Evolutionary conservation across 192 early-diverging fungal genomes (phyloP), one percentile per base, ranked within the genome.

Genomic region (Mortierella hygrophila): DNA sequence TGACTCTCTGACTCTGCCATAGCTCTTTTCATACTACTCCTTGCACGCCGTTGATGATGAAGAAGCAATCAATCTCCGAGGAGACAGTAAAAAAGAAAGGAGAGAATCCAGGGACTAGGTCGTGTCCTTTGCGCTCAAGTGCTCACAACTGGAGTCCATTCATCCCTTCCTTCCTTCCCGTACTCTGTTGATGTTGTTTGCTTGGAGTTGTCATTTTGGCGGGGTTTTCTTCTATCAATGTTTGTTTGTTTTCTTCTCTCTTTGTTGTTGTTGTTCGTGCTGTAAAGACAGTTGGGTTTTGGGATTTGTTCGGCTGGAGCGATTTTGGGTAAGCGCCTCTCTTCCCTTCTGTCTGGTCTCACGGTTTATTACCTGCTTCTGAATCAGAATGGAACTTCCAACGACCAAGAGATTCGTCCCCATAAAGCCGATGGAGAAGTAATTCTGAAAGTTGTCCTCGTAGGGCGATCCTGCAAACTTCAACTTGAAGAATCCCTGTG

Each of bases 381-480:
- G 90, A 44, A 84, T 84, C 85, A 86, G 88, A 35, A 93, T 80
- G 37, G 93, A 91, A 60, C 90, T 87, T 32, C 82, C 77, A 55
- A 93, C 91, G 44, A 82, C 90, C 15, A 90, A 46, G 68, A 96
- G 77, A 87, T 93, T 95, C 69, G 89, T 89, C 29, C 88, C 88
- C 89, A 91, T 95, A 79, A 92, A 95, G 21, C 82, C 88, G 26
- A 92, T 89, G 5, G 93, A 93, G 78, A 97, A 97, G 88, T 93
- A 97, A 88, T 94, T 96, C 75, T 95, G 94, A 86, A 96, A 97
- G 35, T 91, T 93, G 54, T 92, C 75, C 38, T 90, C 90, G 57
- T 92, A 93, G 2, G 85, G 60, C 26, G 93, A 93, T 41, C 92
- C 93, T 41, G 82, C 78, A 83, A 96, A 95, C 80, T 90, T 88